These are phyloP conservation scores for Saxophila tyrrhenica DNA, from an alignment of 495 filamentous ascomycete genomes.

Conservation along the genomic window DNA sequence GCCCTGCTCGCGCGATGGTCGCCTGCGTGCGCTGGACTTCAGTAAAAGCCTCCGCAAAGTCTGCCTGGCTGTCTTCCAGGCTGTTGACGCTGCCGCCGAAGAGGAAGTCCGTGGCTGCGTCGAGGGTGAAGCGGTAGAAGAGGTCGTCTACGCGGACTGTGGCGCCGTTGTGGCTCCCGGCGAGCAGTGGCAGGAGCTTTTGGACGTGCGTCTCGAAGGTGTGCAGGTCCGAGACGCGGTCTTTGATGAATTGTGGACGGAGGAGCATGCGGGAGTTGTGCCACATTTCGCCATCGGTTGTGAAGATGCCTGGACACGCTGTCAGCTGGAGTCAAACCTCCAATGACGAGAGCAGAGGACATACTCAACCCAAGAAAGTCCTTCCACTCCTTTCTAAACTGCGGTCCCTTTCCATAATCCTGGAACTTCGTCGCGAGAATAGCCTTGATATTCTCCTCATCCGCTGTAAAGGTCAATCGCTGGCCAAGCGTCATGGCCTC, in stretches of 20 bases:
- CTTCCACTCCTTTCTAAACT: slow-evolving; percentile 40
- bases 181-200: slow-evolving; percentile 33
- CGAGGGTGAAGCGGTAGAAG: slow-evolving; percentile 42
- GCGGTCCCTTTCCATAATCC: slow-evolving; percentile 44
- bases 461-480: slow-evolving; percentile 39
- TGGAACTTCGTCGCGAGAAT: slow-evolving; percentile 44
- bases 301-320: no score
- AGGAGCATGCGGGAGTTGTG: slow-evolving; percentile 41
- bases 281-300: slow-evolving; percentile 45
- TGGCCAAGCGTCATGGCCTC: slow-evolving; percentile 36
- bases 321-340: background rate
- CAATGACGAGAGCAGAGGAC: background rate
- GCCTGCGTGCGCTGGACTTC: slow-evolving; percentile 42
- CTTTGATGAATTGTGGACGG: slow-evolving; percentile 47
- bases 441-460: slow-evolving; percentile 48
- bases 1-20: slow-evolving; percentile 29
- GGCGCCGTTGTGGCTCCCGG: slow-evolving; percentile 29
- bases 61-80: slow-evolving; percentile 37
- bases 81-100: slow-evolving; percentile 44
- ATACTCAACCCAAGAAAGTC: slow-evolving; percentile 46
- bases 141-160: slow-evolving; percentile 42
- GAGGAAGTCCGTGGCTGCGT: slow-evolving; percentile 49
- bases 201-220: slow-evolving; percentile 42
- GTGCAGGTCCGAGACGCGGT: slow-evolving; percentile 38
- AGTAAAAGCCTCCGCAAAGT: slow-evolving; percentile 43